phyloP scores from a whole-genome alignment of 1,284 basidiomycete genomes.

The Cryptococcus jaspeensis region DNA sequence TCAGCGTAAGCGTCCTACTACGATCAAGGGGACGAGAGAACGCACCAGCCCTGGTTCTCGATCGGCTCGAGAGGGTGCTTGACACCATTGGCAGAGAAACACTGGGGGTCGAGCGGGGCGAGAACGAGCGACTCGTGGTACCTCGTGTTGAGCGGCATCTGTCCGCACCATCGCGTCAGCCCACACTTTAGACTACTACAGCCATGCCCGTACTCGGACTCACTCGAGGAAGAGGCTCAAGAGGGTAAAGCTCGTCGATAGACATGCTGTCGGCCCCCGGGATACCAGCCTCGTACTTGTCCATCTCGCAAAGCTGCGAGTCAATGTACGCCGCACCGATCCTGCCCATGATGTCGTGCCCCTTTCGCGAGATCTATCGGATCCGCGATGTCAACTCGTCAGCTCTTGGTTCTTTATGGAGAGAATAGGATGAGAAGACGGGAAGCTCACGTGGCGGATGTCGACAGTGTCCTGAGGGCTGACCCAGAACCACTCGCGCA shows the following conservation, averaged over 20 bases:
- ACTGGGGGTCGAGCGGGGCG: constrained; percentile 30
- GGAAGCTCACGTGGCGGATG: constrained; percentile 39
- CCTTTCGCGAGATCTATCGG: constrained; percentile 21
- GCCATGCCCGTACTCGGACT: constrained; percentile 1
- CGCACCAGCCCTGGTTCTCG: constrained; percentile 38
- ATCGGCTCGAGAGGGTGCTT: constrained; percentile 30
- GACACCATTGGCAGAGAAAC: constrained; percentile 32
- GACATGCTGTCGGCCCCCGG: constrained; percentile 4
- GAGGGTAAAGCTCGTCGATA: constrained; percentile 26
- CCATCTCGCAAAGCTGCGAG: constrained; percentile 44
- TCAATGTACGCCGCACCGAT: constrained; percentile 42
- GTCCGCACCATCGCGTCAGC: background rate
- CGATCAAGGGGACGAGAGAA: background rate
- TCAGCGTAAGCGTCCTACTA: background rate
- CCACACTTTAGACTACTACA: too few relatives aligned
- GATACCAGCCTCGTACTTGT: constrained; percentile 21
- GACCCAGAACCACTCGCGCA: constrained; percentile 29
- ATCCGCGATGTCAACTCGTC: background rate
- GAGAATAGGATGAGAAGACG: background rate
- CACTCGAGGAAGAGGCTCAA: constrained; percentile 30
- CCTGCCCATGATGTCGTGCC: constrained; percentile 36
- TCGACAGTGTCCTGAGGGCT: constrained; percentile 30
- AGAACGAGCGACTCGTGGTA: constrained; percentile 21
- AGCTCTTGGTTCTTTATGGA: background rate
- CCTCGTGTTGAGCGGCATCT: constrained; percentile 30